These are phyloP conservation scores for Dictyostelium capitatum DNA, from an alignment of 78 protist genomes.

Conservation along the genomic window DNA sequence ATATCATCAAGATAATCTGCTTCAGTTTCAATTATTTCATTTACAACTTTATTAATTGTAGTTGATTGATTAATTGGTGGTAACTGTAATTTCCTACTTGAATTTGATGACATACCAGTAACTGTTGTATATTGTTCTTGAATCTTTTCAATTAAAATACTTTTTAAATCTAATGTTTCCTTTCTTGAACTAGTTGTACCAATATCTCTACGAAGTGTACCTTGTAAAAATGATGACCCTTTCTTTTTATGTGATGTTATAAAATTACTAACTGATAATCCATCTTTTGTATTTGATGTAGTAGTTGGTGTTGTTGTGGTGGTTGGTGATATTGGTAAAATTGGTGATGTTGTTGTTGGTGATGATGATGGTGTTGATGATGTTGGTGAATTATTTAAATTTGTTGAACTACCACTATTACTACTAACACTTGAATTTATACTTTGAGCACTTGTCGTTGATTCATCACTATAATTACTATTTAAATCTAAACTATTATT, in stretches of 20 bases:
- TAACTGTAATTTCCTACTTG: constrained; percentile 15
- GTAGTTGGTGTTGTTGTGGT: not conserved
- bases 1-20: constrained; percentile 65
- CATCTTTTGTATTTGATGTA: not conserved
- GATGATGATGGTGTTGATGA: not conserved
- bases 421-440: too few species aligned
- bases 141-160: not conserved
- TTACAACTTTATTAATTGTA: constrained; percentile 30
- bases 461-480: not conserved
- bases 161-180: constrained; percentile 18
- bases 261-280: not conserved
- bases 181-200: not conserved
- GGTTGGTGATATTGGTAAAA: not conserved
- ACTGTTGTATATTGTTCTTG: not conserved
- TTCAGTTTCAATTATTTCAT: constrained; percentile 70
- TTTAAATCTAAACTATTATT: not conserved
- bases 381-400: not conserved
- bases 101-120: not conserved
- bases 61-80: constrained; percentile 23
- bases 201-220: not conserved
- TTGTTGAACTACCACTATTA: too few species aligned
- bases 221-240: not conserved
- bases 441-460: not conserved
- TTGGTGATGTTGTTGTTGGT: not conserved
- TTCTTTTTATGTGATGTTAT: constrained; percentile 8